Evolutionary conservation across 2,329 filamentous ascomycete species (phyloP).

Genomic region (Sporothrix euskadiensis): DNA sequence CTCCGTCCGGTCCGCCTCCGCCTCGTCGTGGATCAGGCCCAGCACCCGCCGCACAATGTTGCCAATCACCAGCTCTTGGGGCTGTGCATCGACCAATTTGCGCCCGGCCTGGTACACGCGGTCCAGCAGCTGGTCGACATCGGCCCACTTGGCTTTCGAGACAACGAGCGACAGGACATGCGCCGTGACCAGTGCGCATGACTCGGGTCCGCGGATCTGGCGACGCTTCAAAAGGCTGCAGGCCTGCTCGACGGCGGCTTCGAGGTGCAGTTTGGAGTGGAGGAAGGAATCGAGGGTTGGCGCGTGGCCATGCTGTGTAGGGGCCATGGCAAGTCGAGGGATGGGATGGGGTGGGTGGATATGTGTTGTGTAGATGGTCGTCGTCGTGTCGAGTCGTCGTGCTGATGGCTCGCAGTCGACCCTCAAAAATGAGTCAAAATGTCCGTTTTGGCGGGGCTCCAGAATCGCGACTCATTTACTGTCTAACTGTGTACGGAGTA

Average conservation of each 20-base stretch:
- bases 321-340: conserved; percentile 51
- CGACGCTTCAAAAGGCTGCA: conserved; percentile 80
- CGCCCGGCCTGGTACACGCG: conserved; percentile 78
- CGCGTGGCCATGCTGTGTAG: conserved; percentile 52
- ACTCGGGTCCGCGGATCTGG: conserved; percentile 83
- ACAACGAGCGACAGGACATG: conserved; percentile 87
- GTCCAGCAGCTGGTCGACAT: conserved; percentile 75
- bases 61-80: conserved; percentile 85
- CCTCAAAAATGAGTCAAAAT: conserved; percentile 17
- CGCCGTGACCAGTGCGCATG: conserved; percentile 88
- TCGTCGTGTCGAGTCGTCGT: neutral
- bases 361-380: neutral
- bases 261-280: conserved; percentile 64
- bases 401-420: neutral
- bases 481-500: neutral
- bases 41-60: conserved; percentile 92
- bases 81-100: conserved; percentile 77
- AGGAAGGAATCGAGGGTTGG: conserved; percentile 77
- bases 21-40: conserved; percentile 87
- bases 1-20: conserved; percentile 72
- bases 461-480: neutral
- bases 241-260: conserved; percentile 79
- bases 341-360: neutral
- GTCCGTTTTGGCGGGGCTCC: conserved; percentile 14
- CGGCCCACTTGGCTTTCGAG: conserved; percentile 73